Evolutionary conservation across 805 yeast genomes (phyloP).

Genomic region (Phaffomyces thermotolerans): DNA sequence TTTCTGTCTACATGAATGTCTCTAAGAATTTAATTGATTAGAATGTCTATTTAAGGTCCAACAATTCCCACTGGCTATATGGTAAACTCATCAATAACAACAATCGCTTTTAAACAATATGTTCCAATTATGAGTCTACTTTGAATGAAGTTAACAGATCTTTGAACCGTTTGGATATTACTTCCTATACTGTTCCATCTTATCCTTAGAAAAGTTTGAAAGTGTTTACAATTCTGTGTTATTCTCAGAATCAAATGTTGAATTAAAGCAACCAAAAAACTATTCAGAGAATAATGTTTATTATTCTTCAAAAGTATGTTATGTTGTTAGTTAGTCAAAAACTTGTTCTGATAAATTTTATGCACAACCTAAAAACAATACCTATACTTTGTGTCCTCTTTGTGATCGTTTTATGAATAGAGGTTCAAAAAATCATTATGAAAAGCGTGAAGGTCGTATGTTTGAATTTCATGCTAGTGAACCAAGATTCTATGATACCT

Average conservation of each 20-base stretch:
- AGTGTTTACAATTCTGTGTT: neutral
- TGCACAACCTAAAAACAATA: conserved; percentile 8
- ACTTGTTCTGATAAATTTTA: conserved; percentile 7
- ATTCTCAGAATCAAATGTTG: neutral
- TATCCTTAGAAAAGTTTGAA: too few species aligned
- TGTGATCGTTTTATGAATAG: conserved; percentile 9
- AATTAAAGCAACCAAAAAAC: conserved; percentile 5
- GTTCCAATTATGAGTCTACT: too few species aligned
- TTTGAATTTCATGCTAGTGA: conserved; percentile 4
- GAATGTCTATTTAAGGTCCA: too few species aligned
- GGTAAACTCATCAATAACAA: too few species aligned
- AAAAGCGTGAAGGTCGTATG: conserved; percentile 2
- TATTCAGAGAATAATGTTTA: conserved; percentile 9
- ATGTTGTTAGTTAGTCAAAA: conserved; percentile 1
- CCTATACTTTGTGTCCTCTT: conserved; percentile 11
- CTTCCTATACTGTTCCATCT: too few species aligned
- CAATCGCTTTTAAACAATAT: too few species aligned
- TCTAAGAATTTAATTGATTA: too few species aligned
- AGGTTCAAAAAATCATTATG: neutral
- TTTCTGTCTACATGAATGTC: too few species aligned
- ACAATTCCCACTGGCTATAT: too few species aligned
- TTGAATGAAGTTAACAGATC: too few species aligned
- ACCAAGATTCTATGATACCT: conserved; percentile 10
- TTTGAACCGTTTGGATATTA: too few species aligned
- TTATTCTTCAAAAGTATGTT: conserved; percentile 9